Evolutionary conservation across 2,329 filamentous ascomycete genomes (phyloP).

Genomic region (Apiospora kogelbergensis): DNA sequence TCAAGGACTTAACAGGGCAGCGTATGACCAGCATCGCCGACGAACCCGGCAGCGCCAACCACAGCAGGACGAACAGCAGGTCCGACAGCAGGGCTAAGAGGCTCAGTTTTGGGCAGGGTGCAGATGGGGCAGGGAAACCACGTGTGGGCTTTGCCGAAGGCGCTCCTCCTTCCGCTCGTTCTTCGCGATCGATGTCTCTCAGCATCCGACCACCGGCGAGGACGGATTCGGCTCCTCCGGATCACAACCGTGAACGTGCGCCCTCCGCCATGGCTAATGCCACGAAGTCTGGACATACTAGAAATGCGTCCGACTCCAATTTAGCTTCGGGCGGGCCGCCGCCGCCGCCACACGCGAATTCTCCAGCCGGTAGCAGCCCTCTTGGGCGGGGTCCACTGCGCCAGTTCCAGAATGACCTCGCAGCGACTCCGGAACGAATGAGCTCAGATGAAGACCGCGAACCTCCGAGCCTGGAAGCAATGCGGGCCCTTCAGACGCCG

Average conservation of each 20-base stretch:
- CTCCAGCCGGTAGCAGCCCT: constrained; percentile 29
- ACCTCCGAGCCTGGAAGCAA: constrained; percentile 52
- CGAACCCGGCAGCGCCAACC: constrained; percentile 42
- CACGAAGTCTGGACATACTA: constrained; percentile 37
- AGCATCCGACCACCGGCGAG: constrained; percentile 39
- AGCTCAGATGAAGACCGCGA: constrained; percentile 57
- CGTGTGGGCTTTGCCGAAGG: constrained; percentile 62
- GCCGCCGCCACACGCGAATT: constrained; percentile 24
- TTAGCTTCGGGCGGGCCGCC: constrained; percentile 21
- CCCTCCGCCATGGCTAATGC: constrained; percentile 34
- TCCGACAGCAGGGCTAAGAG: constrained; percentile 46
- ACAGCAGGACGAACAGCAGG: constrained; percentile 53
- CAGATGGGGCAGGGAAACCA: constrained; percentile 35
- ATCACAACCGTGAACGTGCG: constrained; percentile 36
- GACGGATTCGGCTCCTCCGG: constrained; percentile 53
- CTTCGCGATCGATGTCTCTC: constrained; percentile 52
- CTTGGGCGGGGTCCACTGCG: constrained; percentile 34
- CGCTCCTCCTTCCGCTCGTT: constrained; percentile 43
- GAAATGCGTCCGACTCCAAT: constrained; percentile 49
- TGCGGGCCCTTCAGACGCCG: constrained; percentile 61
- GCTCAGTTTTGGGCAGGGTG: constrained; percentile 48
- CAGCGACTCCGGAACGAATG: constrained; percentile 50
- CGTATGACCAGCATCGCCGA: constrained; percentile 67
- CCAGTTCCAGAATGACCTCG: constrained; percentile 43
- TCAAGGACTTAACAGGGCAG: constrained; percentile 84